A percentile compares a stretch with the other conserved stretches of the same genome.
phyloP scores from a whole-genome alignment of 306 rosid genomes.

The Psophocarpus tetragonolobus region DNA sequence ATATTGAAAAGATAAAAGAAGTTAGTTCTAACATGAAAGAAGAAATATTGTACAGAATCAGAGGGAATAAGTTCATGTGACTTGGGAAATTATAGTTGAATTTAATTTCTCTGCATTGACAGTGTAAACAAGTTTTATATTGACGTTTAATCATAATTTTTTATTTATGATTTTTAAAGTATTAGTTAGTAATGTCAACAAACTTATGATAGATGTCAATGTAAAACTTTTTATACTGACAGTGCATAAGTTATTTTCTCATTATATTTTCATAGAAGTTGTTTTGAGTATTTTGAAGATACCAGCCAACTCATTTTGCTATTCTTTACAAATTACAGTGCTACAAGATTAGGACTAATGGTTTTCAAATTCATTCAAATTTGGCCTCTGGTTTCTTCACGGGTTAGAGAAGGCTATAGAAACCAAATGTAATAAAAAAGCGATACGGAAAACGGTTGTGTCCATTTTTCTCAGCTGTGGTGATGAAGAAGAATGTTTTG shows the following conservation, averaged over 20 bases:
- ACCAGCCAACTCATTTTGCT: neutral
- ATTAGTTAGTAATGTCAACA: too few relatives aligned
- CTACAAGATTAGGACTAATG: too few relatives aligned
- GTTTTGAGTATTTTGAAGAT: neutral
- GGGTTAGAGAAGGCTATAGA: neutral
- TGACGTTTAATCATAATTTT: too few relatives aligned
- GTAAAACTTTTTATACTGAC: too few relatives aligned
- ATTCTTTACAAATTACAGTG: too few relatives aligned
- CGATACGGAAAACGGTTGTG: neutral
- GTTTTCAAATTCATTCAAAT: too few relatives aligned
- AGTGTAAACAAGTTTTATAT: too few relatives aligned
- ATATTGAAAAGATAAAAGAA: conserved; percentile 10
- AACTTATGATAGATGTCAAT: too few relatives aligned
- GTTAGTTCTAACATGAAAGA: neutral
- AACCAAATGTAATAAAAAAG: neutral
- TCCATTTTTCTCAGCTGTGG: neutral
- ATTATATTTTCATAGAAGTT: neutral
- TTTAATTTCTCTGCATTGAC: too few relatives aligned
- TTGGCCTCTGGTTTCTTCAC: neutral
- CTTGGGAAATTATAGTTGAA: conserved; percentile 16
- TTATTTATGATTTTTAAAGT: too few relatives aligned
- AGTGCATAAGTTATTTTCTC: too few relatives aligned
- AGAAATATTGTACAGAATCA: neutral
- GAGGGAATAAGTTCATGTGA: neutral
- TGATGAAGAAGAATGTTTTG: neutral